Evolutionary conservation across 1,139 yeast species (phyloP).

Genomic region (Sugiyamaella sp.): DNA sequence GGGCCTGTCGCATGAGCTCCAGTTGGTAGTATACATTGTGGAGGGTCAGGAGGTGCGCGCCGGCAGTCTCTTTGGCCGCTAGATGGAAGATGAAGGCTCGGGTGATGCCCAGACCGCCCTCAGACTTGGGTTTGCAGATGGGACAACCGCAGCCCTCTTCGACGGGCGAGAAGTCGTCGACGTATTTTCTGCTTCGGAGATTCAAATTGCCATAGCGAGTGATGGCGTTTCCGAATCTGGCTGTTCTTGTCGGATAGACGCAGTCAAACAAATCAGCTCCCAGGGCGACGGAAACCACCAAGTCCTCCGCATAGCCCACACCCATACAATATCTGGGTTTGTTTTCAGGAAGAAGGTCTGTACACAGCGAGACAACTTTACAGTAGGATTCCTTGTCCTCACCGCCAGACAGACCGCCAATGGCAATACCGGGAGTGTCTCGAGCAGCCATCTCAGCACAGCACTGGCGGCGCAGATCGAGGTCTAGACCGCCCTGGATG

Average conservation of each 20-base stretch:
- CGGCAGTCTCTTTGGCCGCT: conserved; percentile 48
- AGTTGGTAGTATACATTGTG: conserved; percentile 50
- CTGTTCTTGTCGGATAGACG: conserved; percentile 51
- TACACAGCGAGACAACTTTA: conserved; percentile 45
- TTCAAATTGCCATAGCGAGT: conserved; percentile 46
- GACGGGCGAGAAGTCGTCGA: conserved; percentile 44
- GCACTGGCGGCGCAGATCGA: conserved; percentile 44
- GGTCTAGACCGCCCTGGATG: conserved; percentile 51
- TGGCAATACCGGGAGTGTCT: conserved; percentile 52
- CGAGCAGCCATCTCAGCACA: conserved; percentile 49
- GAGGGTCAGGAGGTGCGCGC: conserved; percentile 49
- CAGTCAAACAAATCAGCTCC: conserved; percentile 53
- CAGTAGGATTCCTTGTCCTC: conserved; percentile 49
- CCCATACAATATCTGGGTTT: conserved; percentile 54
- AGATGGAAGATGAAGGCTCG: conserved; percentile 45
- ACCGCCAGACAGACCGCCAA: conserved; percentile 52
- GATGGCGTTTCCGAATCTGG: conserved; percentile 51
- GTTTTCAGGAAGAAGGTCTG: conserved; percentile 46
- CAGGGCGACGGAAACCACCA: conserved; percentile 50
- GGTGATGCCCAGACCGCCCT: conserved; percentile 45
- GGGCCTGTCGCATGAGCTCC: conserved; percentile 47
- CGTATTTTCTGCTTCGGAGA: conserved; percentile 41
- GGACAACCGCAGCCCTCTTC: conserved; percentile 50
- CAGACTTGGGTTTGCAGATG: conserved; percentile 40
- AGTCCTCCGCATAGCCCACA: conserved; percentile 52